Base-by-base conservation (phyloP, 1,284 basidiomycete genomes). In the Leccinum discolor region DNA sequence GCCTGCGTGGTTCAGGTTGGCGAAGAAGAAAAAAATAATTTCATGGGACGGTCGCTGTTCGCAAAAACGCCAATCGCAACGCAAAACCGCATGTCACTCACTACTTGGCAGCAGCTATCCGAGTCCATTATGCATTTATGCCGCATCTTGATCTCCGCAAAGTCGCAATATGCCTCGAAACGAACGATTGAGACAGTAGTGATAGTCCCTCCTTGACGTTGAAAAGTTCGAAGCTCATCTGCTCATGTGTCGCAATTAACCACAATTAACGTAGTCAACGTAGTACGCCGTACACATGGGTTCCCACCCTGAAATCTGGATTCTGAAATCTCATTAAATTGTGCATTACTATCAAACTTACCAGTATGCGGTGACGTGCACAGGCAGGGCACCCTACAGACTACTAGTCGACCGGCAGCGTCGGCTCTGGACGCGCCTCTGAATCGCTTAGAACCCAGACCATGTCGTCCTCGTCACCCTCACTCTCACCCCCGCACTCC, bases 391-490 rank as follows among this genome's bases (percentile, higher is more conserved):
- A 8, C 21, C 21, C 50, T 23, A 52, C 21, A 1, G 23, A 52
- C 21, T 18, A 50, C 44, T 50, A 66, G 60, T 70, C 64, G 14
- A 64, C 47, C 21, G 11, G 50, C 4, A 52, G 12, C 21, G 21
- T 52, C 11, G 21, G 12, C 56, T 66, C 65, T 67, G 64, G 66
- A 68, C 50, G 50, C 4, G 59, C 18, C 63, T 57, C 67, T 29
- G 60, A 54, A 29, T 67, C 67, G 47, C 76, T 73, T 58, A 78
- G 65, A 29, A 82, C 74, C 78, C 80, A 82, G 14, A 80, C 74
- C 1, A 78, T 64, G 62, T 80, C 80, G 18, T 79, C 74, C 38
- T 74, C 71, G 1, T 66, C 73, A 21, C 62, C 64, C 47, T 52
- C 50, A 23, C 50, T 52, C 50, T 23, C 50, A 12, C 50, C 50